These are phyloP conservation scores for Saccharomycopsis phalli DNA, from an alignment of 1,139 yeast genomes.

Conservation along the genomic window DNA sequence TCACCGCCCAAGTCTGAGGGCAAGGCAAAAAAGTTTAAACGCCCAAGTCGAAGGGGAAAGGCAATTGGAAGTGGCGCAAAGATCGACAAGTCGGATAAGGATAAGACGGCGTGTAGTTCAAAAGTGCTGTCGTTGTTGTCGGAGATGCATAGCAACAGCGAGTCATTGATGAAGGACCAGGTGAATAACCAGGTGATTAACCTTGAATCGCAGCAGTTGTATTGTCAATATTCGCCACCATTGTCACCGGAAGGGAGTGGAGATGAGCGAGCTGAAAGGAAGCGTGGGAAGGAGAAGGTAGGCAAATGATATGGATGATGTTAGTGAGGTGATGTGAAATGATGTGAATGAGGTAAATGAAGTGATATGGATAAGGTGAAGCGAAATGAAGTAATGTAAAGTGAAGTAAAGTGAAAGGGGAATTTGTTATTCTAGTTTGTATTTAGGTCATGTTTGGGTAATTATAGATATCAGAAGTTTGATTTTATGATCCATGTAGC, in stretches of 20 bases:
- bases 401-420: no score
- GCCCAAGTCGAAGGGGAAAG: conserved; percentile 17
- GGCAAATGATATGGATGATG: no score
- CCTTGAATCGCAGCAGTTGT: conserved; percentile 12
- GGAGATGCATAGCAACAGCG: conserved; percentile 18
- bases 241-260: conserved; percentile 14
- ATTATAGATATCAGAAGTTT: no score
- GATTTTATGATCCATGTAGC: no score
- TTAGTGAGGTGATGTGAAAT: no score
- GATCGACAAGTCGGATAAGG: conserved; percentile 14
- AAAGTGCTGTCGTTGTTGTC: conserved; percentile 13
- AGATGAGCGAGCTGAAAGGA: background rate
- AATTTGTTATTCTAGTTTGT: no score
- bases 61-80: conserved; percentile 1
- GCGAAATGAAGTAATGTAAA: no score
- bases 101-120: background rate
- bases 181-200: background rate
- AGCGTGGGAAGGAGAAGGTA: conserved; percentile 1
- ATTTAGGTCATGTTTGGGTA: no score
- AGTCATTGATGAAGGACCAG: conserved; percentile 1
- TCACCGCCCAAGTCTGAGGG: background rate
- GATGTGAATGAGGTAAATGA: no score
- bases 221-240: conserved; percentile 18
- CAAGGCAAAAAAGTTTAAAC: conserved; percentile 7
- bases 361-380: no score